These are phyloP conservation scores for Pulveroboletus sp. DNA, from an alignment of 768 basidiomycete genomes.

Conservation along the genomic window DNA sequence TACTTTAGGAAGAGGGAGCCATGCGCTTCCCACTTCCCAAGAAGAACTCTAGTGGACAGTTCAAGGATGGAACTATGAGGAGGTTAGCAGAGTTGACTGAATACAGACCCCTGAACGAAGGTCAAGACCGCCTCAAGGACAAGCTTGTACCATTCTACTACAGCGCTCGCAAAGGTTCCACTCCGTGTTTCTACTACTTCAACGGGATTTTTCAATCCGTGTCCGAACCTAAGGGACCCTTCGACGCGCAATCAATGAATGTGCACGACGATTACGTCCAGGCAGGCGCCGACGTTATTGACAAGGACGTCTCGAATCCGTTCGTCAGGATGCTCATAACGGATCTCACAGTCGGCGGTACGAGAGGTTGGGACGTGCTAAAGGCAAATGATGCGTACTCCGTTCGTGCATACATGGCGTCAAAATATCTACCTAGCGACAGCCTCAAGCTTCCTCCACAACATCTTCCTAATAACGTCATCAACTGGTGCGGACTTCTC, in stretches of 20 bases:
- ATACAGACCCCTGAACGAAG: conserved; percentile 22
- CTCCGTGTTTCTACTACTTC: conserved; percentile 7
- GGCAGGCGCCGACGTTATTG: conserved; percentile 18
- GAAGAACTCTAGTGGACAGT: conserved; percentile 9
- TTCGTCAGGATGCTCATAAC: conserved; percentile 20
- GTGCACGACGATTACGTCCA: conserved; percentile 8
- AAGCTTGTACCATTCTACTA: conserved; percentile 21
- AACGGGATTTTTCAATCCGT: conserved; percentile 1
- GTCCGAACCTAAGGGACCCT: background rate
- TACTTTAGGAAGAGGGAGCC: conserved; percentile 26
- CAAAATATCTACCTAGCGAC: conserved; percentile 23
- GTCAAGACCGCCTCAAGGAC: conserved; percentile 9
- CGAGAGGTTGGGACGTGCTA: conserved; percentile 25
- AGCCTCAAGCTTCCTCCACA: conserved; percentile 13
- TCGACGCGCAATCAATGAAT: conserved; percentile 5
- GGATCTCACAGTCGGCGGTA: conserved; percentile 12
- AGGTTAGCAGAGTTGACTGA: conserved; percentile 29
- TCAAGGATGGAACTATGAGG: conserved; percentile 27
- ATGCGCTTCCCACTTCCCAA: conserved; percentile 33
- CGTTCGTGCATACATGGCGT: conserved; percentile 20
- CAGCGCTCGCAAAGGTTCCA: conserved; percentile 7
- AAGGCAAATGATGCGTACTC: conserved; percentile 29
- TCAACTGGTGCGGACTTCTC: conserved; percentile 33
- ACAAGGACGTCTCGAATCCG: conserved; percentile 14
- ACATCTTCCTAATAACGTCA: conserved; percentile 16